Conservation (phyloP, 2,329 filamentous ascomycete species). For the Alternaria gansuensis region DNA sequence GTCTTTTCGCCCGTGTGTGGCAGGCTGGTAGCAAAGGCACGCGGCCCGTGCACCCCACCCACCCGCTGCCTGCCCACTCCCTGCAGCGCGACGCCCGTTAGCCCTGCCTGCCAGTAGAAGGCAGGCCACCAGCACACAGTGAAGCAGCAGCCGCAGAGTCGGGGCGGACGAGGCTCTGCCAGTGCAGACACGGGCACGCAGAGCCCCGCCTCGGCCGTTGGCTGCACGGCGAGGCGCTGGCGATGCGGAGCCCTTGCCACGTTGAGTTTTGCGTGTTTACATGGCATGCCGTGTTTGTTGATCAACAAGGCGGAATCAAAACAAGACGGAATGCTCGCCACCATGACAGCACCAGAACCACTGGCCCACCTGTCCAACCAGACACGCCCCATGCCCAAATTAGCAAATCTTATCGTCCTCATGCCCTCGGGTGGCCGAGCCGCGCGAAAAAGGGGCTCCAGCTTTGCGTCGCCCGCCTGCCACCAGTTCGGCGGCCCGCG, state of each 20-base stretch:
- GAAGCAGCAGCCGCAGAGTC: slow-evolving; percentile 31
- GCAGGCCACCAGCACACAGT: slow-evolving; percentile 18
- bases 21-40: slow-evolving; percentile 1
- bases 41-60: slow-evolving; percentile 21
- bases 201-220: slow-evolving; percentile 2
- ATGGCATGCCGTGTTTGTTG: slow-evolving; percentile 17
- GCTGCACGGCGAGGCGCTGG: slow-evolving; percentile 20
- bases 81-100: slow-evolving; percentile 30
- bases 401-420: slow-evolving; percentile 33
- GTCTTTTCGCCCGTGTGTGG: slow-evolving; percentile 36
- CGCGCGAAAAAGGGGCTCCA: slow-evolving; percentile 27
- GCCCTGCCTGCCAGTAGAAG: slow-evolving; percentile 33
- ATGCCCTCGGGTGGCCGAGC: slow-evolving; percentile 26
- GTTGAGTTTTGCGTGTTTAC: slow-evolving; percentile 1
- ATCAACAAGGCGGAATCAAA: slow-evolving; percentile 19
- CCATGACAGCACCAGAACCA: slow-evolving; percentile 18
- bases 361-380: slow-evolving; percentile 20
- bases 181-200: slow-evolving; percentile 7
- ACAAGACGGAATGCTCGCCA: slow-evolving; percentile 18
- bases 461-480: slow-evolving; percentile 25
- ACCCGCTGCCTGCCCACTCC: slow-evolving; percentile 15
- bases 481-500: slow-evolving; percentile 30
- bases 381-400: slow-evolving; percentile 25
- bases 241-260: slow-evolving; percentile 8
- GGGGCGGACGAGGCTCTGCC: slow-evolving; percentile 2